Percentiles rank a stretch among this genome's conserved stretches.
Evolutionary conservation across 2,329 filamentous ascomycete genomes (phyloP).

Genomic region (Leptographium wingfieldii): DNA sequence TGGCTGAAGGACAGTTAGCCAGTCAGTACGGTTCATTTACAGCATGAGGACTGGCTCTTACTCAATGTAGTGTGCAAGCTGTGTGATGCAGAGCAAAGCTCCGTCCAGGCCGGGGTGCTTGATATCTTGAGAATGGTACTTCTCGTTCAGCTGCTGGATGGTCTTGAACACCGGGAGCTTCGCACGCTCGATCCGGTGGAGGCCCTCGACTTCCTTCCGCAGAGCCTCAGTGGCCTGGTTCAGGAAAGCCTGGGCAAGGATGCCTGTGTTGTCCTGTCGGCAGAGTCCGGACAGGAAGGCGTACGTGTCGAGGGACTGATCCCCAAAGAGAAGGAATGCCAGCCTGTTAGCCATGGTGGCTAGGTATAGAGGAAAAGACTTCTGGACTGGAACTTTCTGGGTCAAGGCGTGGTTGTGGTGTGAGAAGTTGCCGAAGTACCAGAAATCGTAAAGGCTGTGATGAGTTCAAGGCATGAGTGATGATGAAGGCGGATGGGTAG

Average conservation of each 20-base stretch:
- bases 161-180: conserved; percentile 49
- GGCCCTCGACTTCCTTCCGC: conserved; percentile 43
- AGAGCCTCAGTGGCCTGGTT: conserved; percentile 44
- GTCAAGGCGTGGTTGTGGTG: not conserved
- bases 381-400: not conserved
- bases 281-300: conserved; percentile 45
- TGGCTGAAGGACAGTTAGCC: conserved; percentile 27
- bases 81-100: conserved; percentile 49
- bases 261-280: conserved; percentile 30
- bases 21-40: not conserved
- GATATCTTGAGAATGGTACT: conserved; percentile 42
- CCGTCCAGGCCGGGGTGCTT: conserved; percentile 54
- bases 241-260: conserved; percentile 49
- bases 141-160: conserved; percentile 51
- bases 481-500: not conserved
- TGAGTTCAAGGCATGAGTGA: conserved; percentile 1
- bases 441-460: not conserved
- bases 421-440: not conserved
- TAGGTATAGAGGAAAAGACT: not conserved
- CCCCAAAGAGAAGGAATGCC: conserved; percentile 53
- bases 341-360: conserved; percentile 32
- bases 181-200: conserved; percentile 43
- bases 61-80: conserved; percentile 58
- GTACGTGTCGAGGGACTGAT: conserved; percentile 58
- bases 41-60: conserved; percentile 23